Percentiles rank a stretch among this genome's conserved stretches.
These are phyloP conservation scores for Colletotrichum sp. DNA, from an alignment of 2,329 filamentous ascomycete genomes.

Conservation along the genomic window DNA sequence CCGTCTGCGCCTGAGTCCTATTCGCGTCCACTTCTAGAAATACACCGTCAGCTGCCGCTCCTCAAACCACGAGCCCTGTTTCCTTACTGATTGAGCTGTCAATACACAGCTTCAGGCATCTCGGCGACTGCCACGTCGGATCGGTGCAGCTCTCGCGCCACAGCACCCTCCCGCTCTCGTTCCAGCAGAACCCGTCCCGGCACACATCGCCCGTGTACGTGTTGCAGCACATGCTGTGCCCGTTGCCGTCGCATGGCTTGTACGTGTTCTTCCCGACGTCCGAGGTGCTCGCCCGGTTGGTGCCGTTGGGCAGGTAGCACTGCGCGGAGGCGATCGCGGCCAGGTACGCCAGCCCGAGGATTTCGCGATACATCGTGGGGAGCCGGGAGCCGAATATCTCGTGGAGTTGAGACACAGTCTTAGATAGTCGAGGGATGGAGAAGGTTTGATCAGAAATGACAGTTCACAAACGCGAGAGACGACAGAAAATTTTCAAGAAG, in stretches of 20 bases:
- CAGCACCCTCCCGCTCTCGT: neutral
- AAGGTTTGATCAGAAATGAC: neutral
- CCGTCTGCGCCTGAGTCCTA: neutral
- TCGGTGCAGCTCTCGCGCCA: conserved; percentile 29
- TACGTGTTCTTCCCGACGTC: neutral
- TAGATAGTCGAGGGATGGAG: neutral
- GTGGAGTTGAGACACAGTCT: neutral
- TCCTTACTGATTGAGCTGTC: neutral
- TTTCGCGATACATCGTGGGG: neutral
- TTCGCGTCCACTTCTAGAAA: neutral
- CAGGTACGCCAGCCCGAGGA: neutral
- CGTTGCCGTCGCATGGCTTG: neutral
- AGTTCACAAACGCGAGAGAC: neutral
- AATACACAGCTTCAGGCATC: conserved; percentile 26
- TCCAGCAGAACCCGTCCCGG: conserved; percentile 7
- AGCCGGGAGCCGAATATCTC: neutral
- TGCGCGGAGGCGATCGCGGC: neutral
- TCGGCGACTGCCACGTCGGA: conserved; percentile 24
- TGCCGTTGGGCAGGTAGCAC: conserved; percentile 11
- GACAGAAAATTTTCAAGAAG: neutral
- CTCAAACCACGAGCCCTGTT: fast-evolving
- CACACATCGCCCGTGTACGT: neutral
- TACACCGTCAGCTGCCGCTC: neutral
- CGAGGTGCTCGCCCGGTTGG: neutral
- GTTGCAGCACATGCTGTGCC: conserved; percentile 13